Base-by-base conservation (phyloP, 768 basidiomycete genomes). In the Mycena haematopus region DNA sequence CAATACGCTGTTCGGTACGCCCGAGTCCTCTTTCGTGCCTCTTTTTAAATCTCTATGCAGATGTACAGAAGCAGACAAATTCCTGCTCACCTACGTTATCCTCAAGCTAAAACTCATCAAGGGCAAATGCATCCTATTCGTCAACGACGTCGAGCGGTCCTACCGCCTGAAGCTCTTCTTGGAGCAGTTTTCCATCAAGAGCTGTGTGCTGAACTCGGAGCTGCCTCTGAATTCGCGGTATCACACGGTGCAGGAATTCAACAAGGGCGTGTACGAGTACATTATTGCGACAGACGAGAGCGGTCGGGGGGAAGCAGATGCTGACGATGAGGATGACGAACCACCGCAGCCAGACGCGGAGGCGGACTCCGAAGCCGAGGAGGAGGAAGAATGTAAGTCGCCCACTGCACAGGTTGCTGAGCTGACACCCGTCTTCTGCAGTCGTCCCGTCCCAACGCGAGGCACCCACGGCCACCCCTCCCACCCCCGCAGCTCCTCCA, bases 81-180 rank as follows among this genome's bases (percentile, higher is more conserved):
- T 99, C 77, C 88, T 99, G 15, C 84, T 99, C 63, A 88, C 90
- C 29, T 99, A 96, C 73, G 95, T 99, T 36, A 93, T 99, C 64
- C 88, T 99, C 72, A 99, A 98, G 75, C 88, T 99, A 69, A 93
- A 89, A 74, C 90, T 99, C 61, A 89, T 99, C 76, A 89, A 91
- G 72, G 97, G 97, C 45, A 98, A 99, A 86, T 93, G 91, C 69
- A 91, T 99, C 65, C 77, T 99, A 40, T 99, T 99, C 70, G 96
- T 99, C 56, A 98, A 98, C 77, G 90, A 94, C 71, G 91, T 97
- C 49, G 96, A 97, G 68, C 88, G 96, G 24, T 90, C 90, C 56
- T 99, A 99, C 74, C 90, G 95, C 56, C 82, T 99, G 63, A 97
- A 98, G 74, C 86, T 99, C n/a, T 99, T 99, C 78, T 80, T 99